Base-by-base conservation (phyloP, 129 eudicot species). In the Dittrichia graveolens region DNA sequence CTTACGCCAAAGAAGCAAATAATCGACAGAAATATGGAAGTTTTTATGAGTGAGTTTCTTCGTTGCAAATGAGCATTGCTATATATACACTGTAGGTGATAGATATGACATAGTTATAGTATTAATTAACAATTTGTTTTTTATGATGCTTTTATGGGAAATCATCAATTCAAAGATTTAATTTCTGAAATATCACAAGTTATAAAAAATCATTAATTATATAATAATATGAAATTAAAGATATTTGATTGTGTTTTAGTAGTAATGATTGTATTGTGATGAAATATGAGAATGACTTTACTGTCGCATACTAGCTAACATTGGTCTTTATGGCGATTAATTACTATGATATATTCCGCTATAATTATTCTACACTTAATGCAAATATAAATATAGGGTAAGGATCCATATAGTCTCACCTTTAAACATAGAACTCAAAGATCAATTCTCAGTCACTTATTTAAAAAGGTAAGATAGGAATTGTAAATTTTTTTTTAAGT, bases 1-100 rank as follows among this genome's bases (percentile, higher is more conserved):
- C 40, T 38, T 68, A 42, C 14, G 39, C 55, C 14, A 67, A 65
- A 65, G 74, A 65, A 72, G 82, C 78, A 71, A 78, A 48, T 6
- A 35, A 46, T 19, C 3, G 41, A 10, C 14, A 65, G 73, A 65
- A 63, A 50, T 72, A 71, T 78, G 78, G 78, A 52, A 71, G 74
- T 71, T 64, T 24, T 41, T 72, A 62, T 65, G 54, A 4, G 18
- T 58, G 80, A 39, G 50, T 71, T 71, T n/a, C 67, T 72, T 63
- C 9, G 67, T 19, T 73, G 69, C 83, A 72, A 44, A 38, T 44
- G 46, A 8, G 69, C 63, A 35, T 72, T 72, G 69, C 55, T 79
- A 65, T 79, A 73, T 72, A 78, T 62, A 79, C 60, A 78, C 50
- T 31, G 43, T 12, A 54, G 0, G 35, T 31, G 61, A 71, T 45